Conservation (phyloP, 1,139 yeast genomes). For the Meyerozyma smithsonii region DNA sequence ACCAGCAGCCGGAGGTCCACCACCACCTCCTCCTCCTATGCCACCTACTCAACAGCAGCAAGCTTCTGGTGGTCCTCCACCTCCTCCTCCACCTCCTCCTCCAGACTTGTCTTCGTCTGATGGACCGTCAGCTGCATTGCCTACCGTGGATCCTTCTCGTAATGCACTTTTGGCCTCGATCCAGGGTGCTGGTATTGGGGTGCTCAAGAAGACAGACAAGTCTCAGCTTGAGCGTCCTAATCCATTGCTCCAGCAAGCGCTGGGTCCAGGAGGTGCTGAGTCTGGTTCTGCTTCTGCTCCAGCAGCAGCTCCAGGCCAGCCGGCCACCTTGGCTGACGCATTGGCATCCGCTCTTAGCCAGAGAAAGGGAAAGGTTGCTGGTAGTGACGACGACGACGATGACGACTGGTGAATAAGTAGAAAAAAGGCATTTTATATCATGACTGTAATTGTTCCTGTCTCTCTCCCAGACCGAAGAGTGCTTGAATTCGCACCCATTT, state of each 20-base stretch:
- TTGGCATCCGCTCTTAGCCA: constrained; percentile 79
- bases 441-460: too few relatives aligned
- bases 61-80: constrained; percentile 17
- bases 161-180: constrained; percentile 88
- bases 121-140: constrained; percentile 15
- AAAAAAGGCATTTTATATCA: too few relatives aligned
- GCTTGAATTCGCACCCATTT: not conserved
- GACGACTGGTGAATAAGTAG: constrained; percentile 64
- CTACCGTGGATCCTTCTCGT: constrained; percentile 52
- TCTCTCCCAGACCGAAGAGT: too few relatives aligned
- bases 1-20: constrained; percentile 19
- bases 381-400: constrained; percentile 83
- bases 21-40: constrained; percentile 29
- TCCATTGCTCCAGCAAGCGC: constrained; percentile 64
- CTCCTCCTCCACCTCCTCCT: constrained; percentile 32
- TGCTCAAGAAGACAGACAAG: constrained; percentile 75
- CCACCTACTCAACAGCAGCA: constrained; percentile 27
- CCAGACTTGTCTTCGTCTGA: constrained; percentile 17
- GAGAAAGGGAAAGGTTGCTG: constrained; percentile 78
- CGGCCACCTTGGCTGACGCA: constrained; percentile 75
- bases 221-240: constrained; percentile 77
- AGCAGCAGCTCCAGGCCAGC: constrained; percentile 42
- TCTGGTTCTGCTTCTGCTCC: constrained; percentile 19
- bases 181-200: constrained; percentile 67
- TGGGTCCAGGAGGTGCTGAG: constrained; percentile 46